Base-by-base conservation (phyloP, 306 rosid genomes). In the Cercis canadensis region DNA sequence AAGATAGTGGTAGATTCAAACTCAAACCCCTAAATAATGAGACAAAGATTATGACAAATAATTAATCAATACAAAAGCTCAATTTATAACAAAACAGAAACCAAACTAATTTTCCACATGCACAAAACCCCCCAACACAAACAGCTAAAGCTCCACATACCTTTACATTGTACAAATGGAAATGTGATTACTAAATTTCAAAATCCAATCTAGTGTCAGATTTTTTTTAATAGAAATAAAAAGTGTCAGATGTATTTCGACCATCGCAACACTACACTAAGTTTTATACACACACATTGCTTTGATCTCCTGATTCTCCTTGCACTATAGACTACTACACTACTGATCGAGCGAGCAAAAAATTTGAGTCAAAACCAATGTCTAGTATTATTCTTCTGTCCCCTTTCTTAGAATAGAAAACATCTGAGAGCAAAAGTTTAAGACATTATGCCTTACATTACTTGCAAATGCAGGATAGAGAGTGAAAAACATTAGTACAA, bases 291-390 rank as follows among this genome's bases (percentile, higher is more conserved):
- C 59, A 43, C 33, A 39, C 43, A 75, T 36, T 65, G 50, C 39
- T 58, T 65, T 58, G 44, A 57, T 65, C 60, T 70, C 62, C 65
- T 65, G 51, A 24, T 24, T 24, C 29, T 24, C 29, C 3, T 24
- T 24, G 11, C 14, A 62, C 45, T 39, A 17, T 32, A 75, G 44
- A 51, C 75, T 67, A 61, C 73, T 53, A 33, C 72, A 55, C 52
- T 64, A 34, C 54, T n/a, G 64, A 66, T 55, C 47, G 37, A 52
- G 46, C 14, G 47, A 54, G 19, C 17, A 49, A 69, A 41, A 44
- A 45, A 19, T 15, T 13, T 39, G n/a, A 63, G 24, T n/a, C 24
- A 11, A 63, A 44, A 44, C 54, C 32, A 7, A 68, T 11, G 12
- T 8, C 40, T 44, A 54, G 31, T n/a, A 14, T 11, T 54, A 44